A percentile compares a stretch with the other conserved stretches of the same genome.
Conservation (phyloP, 2,329 filamentous ascomycete species). For the Colletotrichum karsti region DNA sequence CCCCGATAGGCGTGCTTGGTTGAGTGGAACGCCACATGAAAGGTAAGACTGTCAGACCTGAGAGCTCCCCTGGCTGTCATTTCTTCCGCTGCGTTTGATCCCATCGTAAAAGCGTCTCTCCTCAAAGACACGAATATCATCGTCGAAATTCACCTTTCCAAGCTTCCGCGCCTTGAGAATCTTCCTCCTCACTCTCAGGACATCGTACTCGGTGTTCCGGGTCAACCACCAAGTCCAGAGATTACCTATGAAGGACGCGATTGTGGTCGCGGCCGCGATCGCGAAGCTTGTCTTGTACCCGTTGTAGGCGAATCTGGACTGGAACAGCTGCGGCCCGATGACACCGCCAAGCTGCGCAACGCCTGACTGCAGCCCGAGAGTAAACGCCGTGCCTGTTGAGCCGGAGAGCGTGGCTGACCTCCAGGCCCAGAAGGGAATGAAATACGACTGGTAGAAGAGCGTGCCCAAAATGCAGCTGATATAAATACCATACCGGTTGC, state of each 20-base stretch:
- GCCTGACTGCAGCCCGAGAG: slow-evolving; percentile 50
- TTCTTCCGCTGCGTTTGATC: background rate
- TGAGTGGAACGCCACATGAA: background rate
- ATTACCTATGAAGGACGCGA: slow-evolving; percentile 34
- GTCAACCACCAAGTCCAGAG: slow-evolving; percentile 37
- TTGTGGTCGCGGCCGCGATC: slow-evolving; percentile 33
- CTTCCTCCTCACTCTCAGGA: slow-evolving; percentile 31
- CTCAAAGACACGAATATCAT: slow-evolving; percentile 11
- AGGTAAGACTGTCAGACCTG: background rate
- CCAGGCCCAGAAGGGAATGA: slow-evolving; percentile 56
- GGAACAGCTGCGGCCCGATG: slow-evolving; percentile 53
- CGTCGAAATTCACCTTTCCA: slow-evolving; percentile 24
- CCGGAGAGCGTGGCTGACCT: slow-evolving; percentile 49
- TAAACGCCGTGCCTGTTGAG: slow-evolving; percentile 53
- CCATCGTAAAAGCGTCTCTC: slow-evolving; percentile 10
- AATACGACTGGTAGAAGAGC: slow-evolving; percentile 51
- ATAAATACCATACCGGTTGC: slow-evolving; percentile 49
- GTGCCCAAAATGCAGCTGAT: slow-evolving; percentile 52
- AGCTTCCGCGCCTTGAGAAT: slow-evolving; percentile 25
- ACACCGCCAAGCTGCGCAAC: slow-evolving; percentile 55
- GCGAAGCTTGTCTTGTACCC: slow-evolving; percentile 36
- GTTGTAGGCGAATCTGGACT: slow-evolving; percentile 48
- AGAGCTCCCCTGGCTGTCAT: background rate
- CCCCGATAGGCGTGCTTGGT: background rate
- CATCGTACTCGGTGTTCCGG: slow-evolving; percentile 35